Evolutionary conservation across 805 yeast genomes (phyloP), one percentile per base, ranked within the genome.

Genomic region (Candida berthetii): DNA sequence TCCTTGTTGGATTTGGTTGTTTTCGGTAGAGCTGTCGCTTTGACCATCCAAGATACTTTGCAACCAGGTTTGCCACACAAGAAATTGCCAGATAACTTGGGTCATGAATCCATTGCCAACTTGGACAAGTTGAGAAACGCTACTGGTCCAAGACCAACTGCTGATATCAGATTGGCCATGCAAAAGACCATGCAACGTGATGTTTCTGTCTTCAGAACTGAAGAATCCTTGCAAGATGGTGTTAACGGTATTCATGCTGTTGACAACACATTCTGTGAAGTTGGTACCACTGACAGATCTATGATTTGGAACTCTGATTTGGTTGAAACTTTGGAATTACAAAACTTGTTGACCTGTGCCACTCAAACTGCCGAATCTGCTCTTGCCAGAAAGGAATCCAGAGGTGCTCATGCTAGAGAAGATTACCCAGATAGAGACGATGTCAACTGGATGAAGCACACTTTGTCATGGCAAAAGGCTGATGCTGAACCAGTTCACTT

Each of bases 381-480:
- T 40, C 89, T 93, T 48, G 95, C 88, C 43, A 87, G 99, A 76
- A 82, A 75, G 60, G 99, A 91, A 72, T 89, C 97, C 31, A 87
- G 99, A 75, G 99, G 99, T 72, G 98, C 99, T 38, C 99, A 91
- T 62, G 97, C 99, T 45, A 85, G 98, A 75, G 99, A 91, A 69
- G 99, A 91, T 67, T 90, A 68, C 72, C 97, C 96, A 59, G 82
- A 80, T 48, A 88, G 99, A 80, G 96, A 91, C 62, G 99, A 91
- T 65, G 89, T 62, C 42, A 74, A 89, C 76, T 91, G 99, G 99
- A 88, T 87, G 91, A 93, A 91, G 74, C 99, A 91, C 71, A 76
- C 97, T 38, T 72, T 91, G 61, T 87, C 97, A 40, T 91, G 93
- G 89, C 98, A 93, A 74, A 59, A 66, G 43, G 63, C 68, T 22